A percentile compares a stretch with the other conserved stretches of the same genome.
These are phyloP conservation scores for Saccharomycopsis crataegensis DNA, from an alignment of 1,139 yeast genomes.

Conservation along the genomic window DNA sequence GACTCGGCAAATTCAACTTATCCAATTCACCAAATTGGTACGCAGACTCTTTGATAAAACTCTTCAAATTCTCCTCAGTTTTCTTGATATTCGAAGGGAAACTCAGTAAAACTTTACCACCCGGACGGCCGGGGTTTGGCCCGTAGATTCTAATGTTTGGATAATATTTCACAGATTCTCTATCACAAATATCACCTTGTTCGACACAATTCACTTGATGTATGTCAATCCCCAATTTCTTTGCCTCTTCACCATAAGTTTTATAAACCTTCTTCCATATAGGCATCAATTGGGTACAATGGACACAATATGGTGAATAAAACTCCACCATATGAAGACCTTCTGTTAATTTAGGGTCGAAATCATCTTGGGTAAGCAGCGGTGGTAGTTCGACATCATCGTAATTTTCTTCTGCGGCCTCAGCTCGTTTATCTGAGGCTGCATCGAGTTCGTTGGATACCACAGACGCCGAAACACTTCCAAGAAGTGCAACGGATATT, in stretches of 20 bases:
- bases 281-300: constrained; percentile 61
- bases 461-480: too few species aligned
- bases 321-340: constrained; percentile 57
- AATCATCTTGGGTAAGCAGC: constrained; percentile 29
- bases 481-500: too few species aligned
- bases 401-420: neutral
- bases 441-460: too few species aligned
- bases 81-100: constrained; percentile 41
- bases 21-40: constrained; percentile 38
- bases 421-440: too few species aligned
- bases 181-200: constrained; percentile 62
- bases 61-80: constrained; percentile 41
- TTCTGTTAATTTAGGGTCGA: constrained; percentile 37
- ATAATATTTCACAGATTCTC: constrained; percentile 48
- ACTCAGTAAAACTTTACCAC: constrained; percentile 32
- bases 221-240: constrained; percentile 42
- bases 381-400: constrained; percentile 12
- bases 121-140: constrained; percentile 38
- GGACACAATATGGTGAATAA: constrained; percentile 64
- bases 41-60: constrained; percentile 47
- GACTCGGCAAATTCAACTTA: constrained; percentile 22
- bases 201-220: constrained; percentile 67
- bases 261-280: constrained; percentile 53
- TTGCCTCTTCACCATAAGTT: constrained; percentile 36
- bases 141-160: constrained; percentile 59